Percentiles rank a stretch among this genome's conserved stretches.
Conservation (phyloP, 495 filamentous ascomycete genomes). For the Penicillium pulvis region DNA sequence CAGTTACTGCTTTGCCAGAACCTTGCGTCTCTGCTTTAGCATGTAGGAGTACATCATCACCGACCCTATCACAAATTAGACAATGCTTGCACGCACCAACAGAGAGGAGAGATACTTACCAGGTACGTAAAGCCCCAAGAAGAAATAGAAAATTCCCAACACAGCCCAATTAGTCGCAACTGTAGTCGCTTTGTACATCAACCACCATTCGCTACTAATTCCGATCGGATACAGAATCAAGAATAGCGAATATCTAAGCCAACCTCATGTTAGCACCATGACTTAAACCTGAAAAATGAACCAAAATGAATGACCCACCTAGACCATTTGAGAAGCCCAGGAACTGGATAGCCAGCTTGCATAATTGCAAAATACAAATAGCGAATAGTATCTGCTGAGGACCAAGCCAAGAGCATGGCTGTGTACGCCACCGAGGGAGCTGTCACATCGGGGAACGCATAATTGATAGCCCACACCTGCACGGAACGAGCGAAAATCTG, state of each 20-base stretch:
- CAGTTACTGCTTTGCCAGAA: slow-evolving; percentile 8
- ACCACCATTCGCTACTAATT: slow-evolving; percentile 51
- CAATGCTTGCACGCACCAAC: neutral
- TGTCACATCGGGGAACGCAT: slow-evolving; percentile 41
- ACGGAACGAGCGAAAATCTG: slow-evolving; percentile 55
- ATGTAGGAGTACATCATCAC: slow-evolving; percentile 81
- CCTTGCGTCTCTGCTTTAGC: slow-evolving; percentile 72
- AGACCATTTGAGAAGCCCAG: slow-evolving; percentile 43
- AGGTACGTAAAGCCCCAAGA: slow-evolving; percentile 68
- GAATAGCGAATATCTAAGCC: slow-evolving; percentile 53
- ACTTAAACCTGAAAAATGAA: neutral
- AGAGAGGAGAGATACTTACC: slow-evolving; percentile 49
- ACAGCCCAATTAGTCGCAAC: slow-evolving; percentile 26
- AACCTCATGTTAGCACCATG: neutral
- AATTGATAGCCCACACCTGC: slow-evolving; percentile 55
- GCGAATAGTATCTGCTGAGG: slow-evolving; percentile 50
- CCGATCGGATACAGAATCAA: slow-evolving; percentile 56
- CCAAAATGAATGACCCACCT: slow-evolving; percentile 22
- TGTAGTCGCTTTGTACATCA: slow-evolving; percentile 44
- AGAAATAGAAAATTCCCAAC: slow-evolving; percentile 35
- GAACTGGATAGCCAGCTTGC: slow-evolving; percentile 30
- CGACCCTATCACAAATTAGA: slow-evolving; percentile 53
- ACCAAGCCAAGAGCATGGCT: slow-evolving; percentile 57
- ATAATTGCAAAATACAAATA: slow-evolving; percentile 54
- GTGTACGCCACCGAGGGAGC: slow-evolving; percentile 37